Evolutionary conservation across 2,329 filamentous ascomycete genomes (phyloP).

Genomic region (Fusarium sp.): DNA sequence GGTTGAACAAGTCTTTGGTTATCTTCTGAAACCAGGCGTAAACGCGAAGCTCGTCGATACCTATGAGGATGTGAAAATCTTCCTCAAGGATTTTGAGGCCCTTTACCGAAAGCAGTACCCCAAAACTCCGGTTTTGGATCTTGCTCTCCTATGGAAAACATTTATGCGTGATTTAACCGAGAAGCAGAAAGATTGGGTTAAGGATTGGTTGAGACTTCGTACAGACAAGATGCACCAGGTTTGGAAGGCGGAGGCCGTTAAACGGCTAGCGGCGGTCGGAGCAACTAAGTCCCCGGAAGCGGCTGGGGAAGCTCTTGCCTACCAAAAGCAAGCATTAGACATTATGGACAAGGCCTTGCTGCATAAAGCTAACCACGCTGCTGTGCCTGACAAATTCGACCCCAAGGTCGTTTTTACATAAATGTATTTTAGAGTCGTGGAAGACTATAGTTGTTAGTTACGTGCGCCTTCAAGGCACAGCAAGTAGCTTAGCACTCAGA

Average conservation of each 20-base stretch:
- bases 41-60: neutral
- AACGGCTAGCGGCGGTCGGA: no score
- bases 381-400: neutral
- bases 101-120: neutral
- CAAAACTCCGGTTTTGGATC: neutral
- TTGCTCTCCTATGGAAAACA: neutral
- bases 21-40: neutral
- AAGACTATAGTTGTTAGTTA: slow-evolving; percentile 1
- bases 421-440: neutral
- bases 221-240: neutral
- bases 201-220: slow-evolving; percentile 1
- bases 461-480: neutral
- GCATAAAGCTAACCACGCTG: neutral
- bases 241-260: neutral
- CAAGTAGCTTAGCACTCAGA: slow-evolving; percentile 1
- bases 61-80: neutral
- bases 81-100: neutral
- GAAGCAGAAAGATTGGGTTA: neutral
- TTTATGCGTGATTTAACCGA: neutral
- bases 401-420: neutral
- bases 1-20: neutral
- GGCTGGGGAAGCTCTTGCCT: neutral
- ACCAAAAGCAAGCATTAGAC: neutral
- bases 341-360: neutral
- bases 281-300: no score